These are phyloP conservation scores for Xylaria polymorpha DNA, from an alignment of 2,329 filamentous ascomycete species.

Conservation along the genomic window DNA sequence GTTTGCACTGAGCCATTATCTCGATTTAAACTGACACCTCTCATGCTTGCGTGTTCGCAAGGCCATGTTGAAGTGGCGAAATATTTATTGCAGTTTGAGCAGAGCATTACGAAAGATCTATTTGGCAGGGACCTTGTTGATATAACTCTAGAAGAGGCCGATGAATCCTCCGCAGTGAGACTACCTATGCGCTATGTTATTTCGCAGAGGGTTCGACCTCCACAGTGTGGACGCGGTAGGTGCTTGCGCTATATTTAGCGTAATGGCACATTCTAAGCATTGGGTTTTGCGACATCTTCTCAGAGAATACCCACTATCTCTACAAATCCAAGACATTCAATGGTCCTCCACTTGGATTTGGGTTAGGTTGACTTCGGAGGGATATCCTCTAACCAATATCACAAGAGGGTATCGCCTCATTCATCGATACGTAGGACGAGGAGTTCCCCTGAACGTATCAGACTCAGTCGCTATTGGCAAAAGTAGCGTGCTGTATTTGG, in stretches of 20 bases:
- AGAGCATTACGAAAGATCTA: background rate
- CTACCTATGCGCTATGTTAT: background rate
- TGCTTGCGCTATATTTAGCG: background rate
- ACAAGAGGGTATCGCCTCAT: slow-evolving; percentile 1
- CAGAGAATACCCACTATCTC: slow-evolving; percentile 9
- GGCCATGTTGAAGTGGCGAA: background rate
- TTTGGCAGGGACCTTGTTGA: background rate
- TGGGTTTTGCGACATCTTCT: slow-evolving; percentile 17
- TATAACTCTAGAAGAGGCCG: background rate
- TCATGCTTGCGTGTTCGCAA: background rate
- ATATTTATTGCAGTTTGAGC: background rate
- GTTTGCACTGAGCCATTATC: too few species aligned
- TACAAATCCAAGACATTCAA: slow-evolving; percentile 11
- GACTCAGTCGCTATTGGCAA: slow-evolving; percentile 13
- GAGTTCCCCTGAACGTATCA: slow-evolving; percentile 13
- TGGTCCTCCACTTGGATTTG: background rate
- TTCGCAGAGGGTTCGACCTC: slow-evolving; percentile 3
- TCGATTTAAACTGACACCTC: background rate
- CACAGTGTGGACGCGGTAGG: background rate
- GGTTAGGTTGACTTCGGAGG: background rate
- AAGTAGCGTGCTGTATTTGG: slow-evolving; percentile 13
- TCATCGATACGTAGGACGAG: slow-evolving; percentile 15
- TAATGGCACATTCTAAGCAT: slow-evolving; percentile 8
- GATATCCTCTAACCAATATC: background rate
- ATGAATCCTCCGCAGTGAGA: background rate